Evolutionary conservation across 208 protist genomes (phyloP), one percentile per base, ranked within the genome.

Genomic region (Leishmania mexicana): DNA sequence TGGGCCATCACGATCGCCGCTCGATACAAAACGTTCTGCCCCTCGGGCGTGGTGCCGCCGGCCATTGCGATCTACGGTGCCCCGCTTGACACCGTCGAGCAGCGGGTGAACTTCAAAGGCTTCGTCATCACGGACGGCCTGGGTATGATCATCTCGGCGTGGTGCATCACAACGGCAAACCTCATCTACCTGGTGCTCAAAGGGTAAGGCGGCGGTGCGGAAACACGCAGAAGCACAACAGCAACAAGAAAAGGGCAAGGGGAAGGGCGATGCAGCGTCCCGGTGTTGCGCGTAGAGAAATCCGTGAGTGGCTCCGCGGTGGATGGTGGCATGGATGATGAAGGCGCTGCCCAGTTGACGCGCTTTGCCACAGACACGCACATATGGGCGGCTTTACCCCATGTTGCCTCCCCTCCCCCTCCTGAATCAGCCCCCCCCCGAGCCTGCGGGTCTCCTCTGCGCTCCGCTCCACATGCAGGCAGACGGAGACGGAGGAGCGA

Each of bases 91-190:
- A 81, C 62, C 76, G 83, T 31, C 17, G 77, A 85, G 81, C 85
- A 91, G 76, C 57, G 62, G 21, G 86, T 90, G 79, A 10, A 75
- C 74, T 92, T 89, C 76, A 62, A 19, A 31, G 87, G 87, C 67
- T 92, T 78, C 74, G 75, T 88, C 47, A 90, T 90, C 73, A 87
- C 83, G 4, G 87, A 92, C 38, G 89, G 87, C 54, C 86, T 92
- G 10, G 89, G 83, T 64, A 86, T 92, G 86, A 89, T 92, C 87
- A 89, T 90, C 80, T 70, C 70, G 58, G 84, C 86, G 60, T 90
- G 85, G 83, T 83, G 80, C 75, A 51, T 65, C 49, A 54, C 75
- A 57, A 78, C 81, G 62, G 28, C 85, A 51, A 85, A 82, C 74
- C 17, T 88, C 49, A 82, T 89, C 75, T 81, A 86, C 78, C 62